Percentiles rank a stretch among this genome's conserved stretches.
phyloP scores from a whole-genome alignment of 2,329 filamentous ascomycete species.

The Talaromyces sp. region DNA sequence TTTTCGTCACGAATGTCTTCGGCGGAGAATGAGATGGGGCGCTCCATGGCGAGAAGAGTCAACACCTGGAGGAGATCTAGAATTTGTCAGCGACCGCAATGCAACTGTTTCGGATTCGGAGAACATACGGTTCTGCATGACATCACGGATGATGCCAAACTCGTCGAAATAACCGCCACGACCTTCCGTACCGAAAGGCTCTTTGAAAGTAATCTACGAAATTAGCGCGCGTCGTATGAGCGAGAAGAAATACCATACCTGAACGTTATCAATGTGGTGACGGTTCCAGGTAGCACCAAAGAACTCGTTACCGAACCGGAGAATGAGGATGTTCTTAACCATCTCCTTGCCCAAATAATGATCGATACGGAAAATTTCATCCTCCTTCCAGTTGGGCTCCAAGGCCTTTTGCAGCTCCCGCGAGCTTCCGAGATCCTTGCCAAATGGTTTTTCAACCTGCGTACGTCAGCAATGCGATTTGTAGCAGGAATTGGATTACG shows the following conservation, averaged over 20 bases:
- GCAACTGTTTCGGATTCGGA: background rate
- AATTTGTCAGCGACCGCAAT: background rate
- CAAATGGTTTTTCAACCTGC: conserved; percentile 98
- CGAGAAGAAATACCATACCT: conserved; percentile 46
- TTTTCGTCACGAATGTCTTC: conserved; percentile 99
- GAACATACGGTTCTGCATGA: conserved; percentile 88
- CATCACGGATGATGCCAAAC: conserved; percentile 98
- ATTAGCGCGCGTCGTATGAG: background rate
- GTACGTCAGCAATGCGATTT: conserved; percentile 21
- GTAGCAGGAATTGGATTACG: conserved; percentile 19
- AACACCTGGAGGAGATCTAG: conserved; percentile 85
- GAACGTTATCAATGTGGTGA: conserved; percentile 98
- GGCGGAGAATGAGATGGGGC: conserved; percentile 94
- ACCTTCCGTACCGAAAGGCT: conserved; percentile 97
- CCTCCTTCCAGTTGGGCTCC: conserved; percentile 96
- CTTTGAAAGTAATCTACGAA: conserved; percentile 86
- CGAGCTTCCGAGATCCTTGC: conserved; percentile 92
- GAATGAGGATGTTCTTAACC: conserved; percentile 99
- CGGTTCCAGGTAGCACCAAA: conserved; percentile 98
- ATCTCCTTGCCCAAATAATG: conserved; percentile 99
- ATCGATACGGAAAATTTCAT: conserved; percentile 98
- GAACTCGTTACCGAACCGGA: conserved; percentile 98
- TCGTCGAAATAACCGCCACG: conserved; percentile 99
- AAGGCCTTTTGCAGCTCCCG: conserved; percentile 91
- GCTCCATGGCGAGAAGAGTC: conserved; percentile 95